Evolutionary conservation across 352 stramenopile genomes (phyloP), one percentile per base, ranked within the genome.

Genomic region (Phytophthora pisi): DNA sequence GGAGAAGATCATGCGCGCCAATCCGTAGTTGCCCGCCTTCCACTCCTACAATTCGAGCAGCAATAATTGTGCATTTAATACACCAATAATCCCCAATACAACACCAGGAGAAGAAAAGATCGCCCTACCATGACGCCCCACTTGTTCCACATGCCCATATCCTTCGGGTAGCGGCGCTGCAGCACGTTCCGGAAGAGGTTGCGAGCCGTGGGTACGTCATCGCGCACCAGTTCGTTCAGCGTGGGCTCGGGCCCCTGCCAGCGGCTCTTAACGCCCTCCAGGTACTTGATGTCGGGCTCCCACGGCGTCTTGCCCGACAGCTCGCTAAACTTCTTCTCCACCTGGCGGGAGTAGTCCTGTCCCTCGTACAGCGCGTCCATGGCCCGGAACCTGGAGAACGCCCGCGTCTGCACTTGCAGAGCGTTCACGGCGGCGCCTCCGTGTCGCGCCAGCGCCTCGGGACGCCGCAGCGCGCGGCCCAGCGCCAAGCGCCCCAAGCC

Each of bases 91-190:
- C 36, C 38, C 2, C 26, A 16, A 52, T 38, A 5, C 7, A 56
- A 38, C 31, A 38, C 9, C 31, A 10, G 31, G 9, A 30, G 26
- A 38, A 38, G 31, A 38, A 38, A 38, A 38, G 31, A 38, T 38
- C 31, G 11, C n/a, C 38, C 8, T 68, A 81, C 69, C 88, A 96
- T 96, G 46, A 89, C 86, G 49, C 77, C 88, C 88, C 88, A 96
- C 65, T 96, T 96, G 78, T 96, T 96, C 88, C 88, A 96, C 88
- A 96, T 96, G 66, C 78, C 82, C 86, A 96, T 95, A 75, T 96
- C 86, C 20, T 87, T 83, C 5, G 75, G 66, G 70, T 96, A 96
- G 34, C 88, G 71, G 51, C 82, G 76, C 67, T 96, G 86, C 55
- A 96, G 70, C 55, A 92, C 82, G 50, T 90, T 90, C 13, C 86